Conservation (phyloP, 192 early-diverging fungal species). For the Coemansia sp. region DNA sequence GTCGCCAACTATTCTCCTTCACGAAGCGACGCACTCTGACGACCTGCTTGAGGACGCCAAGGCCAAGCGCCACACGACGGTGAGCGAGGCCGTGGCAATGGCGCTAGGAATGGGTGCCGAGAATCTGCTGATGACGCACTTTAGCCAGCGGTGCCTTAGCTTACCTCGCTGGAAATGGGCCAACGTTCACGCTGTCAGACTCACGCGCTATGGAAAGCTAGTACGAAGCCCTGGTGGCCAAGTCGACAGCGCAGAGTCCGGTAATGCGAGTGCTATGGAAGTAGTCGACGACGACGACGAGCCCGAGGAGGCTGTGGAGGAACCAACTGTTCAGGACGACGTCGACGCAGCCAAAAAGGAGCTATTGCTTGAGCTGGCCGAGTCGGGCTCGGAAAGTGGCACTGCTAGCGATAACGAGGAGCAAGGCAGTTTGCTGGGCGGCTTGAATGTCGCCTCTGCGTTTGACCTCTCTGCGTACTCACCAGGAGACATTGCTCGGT, state of each 20-base stretch:
- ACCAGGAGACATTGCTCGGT: slow-evolving; percentile 21
- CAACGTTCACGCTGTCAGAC: slow-evolving; percentile 8
- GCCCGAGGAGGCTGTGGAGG: neutral
- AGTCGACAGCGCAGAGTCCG: neutral
- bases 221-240: neutral
- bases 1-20: slow-evolving; percentile 70
- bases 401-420: slow-evolving; percentile 2
- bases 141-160: slow-evolving; percentile 83
- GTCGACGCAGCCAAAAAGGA: slow-evolving; percentile 16
- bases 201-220: slow-evolving; percentile 29
- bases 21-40: slow-evolving; percentile 90
- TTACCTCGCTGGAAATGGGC: slow-evolving; percentile 29
- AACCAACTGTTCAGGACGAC: neutral
- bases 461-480: slow-evolving; percentile 39
- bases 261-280: neutral
- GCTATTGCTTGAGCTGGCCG: slow-evolving; percentile 20
- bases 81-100: slow-evolving; percentile 82
- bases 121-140: slow-evolving; percentile 87
- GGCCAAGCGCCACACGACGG: slow-evolving; percentile 81
- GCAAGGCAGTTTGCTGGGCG: neutral
- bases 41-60: slow-evolving; percentile 68
- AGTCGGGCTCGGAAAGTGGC: slow-evolving; percentile 4
- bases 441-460: slow-evolving; percentile 32
- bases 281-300: slow-evolving; percentile 16
- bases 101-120: slow-evolving; percentile 80